phyloP scores from a whole-genome alignment of 1,139 yeast species.

The Saccharomycopsis hybrid region DNA sequence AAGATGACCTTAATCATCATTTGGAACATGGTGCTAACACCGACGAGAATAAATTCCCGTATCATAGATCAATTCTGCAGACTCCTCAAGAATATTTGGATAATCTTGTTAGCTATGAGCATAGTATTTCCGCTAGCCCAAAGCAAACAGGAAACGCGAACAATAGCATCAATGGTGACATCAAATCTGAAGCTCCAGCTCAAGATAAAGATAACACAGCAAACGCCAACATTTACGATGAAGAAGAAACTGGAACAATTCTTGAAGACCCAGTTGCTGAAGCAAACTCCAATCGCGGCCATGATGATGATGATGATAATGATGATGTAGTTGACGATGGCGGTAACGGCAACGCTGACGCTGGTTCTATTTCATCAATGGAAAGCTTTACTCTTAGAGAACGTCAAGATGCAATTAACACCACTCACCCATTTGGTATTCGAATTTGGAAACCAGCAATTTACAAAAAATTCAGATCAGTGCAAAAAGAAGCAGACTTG shows the following conservation, averaged over 20 bases:
- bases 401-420: constrained; percentile 92
- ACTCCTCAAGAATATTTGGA: background rate
- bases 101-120: background rate
- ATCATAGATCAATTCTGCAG: background rate
- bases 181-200: background rate
- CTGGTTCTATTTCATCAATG: constrained; percentile 47
- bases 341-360: constrained; percentile 29
- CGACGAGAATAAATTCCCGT: background rate
- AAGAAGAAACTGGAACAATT: constrained; percentile 3
- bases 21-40: constrained; percentile 1
- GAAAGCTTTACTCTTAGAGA: constrained; percentile 89
- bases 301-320: constrained; percentile 2
- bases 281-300: too few relatives aligned
- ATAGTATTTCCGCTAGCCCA: background rate
- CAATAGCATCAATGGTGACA: background rate
- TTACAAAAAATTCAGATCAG: constrained; percentile 87
- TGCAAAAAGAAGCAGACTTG: constrained; percentile 83
- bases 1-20: constrained; percentile 22
- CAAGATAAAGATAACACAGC: background rate
- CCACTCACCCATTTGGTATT: constrained; percentile 96
- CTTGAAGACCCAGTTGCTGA: background rate
- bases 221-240: background rate
- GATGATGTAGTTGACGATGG: background rate
- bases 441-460: constrained; percentile 98
- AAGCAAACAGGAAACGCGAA: constrained; percentile 22